Evolutionary conservation across 352 stramenopile species (phyloP).

Genomic region (Blastocystis sp.): DNA sequence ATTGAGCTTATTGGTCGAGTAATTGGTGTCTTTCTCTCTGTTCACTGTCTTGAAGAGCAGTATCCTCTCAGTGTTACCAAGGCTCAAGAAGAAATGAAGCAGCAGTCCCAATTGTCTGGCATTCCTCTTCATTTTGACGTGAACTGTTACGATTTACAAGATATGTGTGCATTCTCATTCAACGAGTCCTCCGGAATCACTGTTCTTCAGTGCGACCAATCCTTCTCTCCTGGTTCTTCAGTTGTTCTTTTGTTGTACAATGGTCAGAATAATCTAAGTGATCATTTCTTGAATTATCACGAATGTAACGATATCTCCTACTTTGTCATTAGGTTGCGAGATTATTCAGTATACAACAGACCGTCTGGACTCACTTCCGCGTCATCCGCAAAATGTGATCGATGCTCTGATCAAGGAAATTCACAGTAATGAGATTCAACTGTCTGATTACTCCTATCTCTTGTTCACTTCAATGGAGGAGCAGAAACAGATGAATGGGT

Average conservation of each 20-base stretch:
- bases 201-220: neutral
- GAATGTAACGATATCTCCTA: neutral
- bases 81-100: neutral
- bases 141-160: neutral
- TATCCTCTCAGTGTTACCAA: neutral
- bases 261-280: neutral
- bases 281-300: neutral
- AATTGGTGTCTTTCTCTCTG: slow-evolving; percentile 4
- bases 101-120: neutral
- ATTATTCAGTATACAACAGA: neutral
- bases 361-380: neutral
- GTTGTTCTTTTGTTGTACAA: slow-evolving; percentile 39
- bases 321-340: neutral
- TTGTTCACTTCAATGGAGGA: slow-evolving; percentile 60
- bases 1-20: neutral
- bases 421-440: neutral
- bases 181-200: neutral
- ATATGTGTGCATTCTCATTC: neutral
- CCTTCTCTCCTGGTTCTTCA: slow-evolving; percentile 8
- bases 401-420: neutral
- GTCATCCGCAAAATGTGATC: neutral
- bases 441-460: slow-evolving; percentile 34
- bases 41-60: neutral
- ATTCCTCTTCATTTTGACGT: neutral
- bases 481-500: neutral